These are phyloP conservation scores for Phenoliferia sp. DNA, from an alignment of 1,284 basidiomycete genomes.

Conservation along the genomic window DNA sequence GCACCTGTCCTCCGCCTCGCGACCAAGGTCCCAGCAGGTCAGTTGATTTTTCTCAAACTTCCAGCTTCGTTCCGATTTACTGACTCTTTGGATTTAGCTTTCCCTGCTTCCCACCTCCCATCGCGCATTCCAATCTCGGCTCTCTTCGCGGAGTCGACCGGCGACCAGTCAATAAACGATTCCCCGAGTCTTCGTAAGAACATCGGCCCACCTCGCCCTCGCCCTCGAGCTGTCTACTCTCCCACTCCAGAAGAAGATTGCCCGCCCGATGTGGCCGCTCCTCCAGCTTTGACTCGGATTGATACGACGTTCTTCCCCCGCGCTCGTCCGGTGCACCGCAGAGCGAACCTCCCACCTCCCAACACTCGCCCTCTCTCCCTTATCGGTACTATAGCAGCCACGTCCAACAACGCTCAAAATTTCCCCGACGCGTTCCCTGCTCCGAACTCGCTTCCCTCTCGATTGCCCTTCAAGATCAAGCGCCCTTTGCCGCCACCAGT, in stretches of 20 bases:
- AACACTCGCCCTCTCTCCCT: background rate
- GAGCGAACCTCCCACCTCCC: constrained; percentile 2
- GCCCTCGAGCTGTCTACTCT: background rate
- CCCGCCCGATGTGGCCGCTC: too few species aligned
- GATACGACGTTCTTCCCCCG: background rate
- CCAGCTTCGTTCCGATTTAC: background rate
- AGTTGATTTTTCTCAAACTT: background rate
- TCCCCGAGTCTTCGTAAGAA: too few species aligned
- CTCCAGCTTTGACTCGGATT: background rate
- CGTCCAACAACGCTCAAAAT: background rate
- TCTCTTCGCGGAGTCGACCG: constrained; percentile 9
- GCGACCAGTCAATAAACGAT: too few species aligned
- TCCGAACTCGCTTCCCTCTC: background rate
- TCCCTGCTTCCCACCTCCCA: background rate
- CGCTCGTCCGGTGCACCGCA: constrained; percentile 4
- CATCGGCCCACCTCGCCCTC: background rate
- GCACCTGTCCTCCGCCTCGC: background rate
- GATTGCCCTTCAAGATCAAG: background rate
- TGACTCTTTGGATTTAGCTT: background rate
- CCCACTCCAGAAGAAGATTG: background rate
- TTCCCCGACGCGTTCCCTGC: background rate
- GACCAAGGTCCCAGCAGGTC: constrained; percentile 2
- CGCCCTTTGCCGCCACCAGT: background rate
- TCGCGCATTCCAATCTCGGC: constrained; percentile 14
- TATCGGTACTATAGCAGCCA: background rate